Base-by-base conservation (phyloP, 1,284 basidiomycete genomes). In the Filobasidium uniguttulatum region DNA sequence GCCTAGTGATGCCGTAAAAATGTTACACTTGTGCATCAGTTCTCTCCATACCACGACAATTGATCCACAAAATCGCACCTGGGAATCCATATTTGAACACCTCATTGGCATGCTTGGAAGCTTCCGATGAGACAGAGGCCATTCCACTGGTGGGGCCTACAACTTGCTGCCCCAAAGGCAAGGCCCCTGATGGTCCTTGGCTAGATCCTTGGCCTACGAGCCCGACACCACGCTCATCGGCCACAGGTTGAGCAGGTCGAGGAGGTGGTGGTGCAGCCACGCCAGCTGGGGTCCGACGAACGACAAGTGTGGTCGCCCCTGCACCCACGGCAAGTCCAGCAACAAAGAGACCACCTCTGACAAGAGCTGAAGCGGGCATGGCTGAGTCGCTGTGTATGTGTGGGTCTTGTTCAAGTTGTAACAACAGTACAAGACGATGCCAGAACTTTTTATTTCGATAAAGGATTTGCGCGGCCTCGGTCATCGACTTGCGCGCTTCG, bases 31-130 rank as follows among this genome's bases (percentile, higher is more conserved):
- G 51, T n/a, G 25, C 45, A 31, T 7, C 9, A n/a, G 19, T 14
- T 43, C 12, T 23, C 29, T 36, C 33, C 15, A 30, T 17, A 36
- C 14, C 17, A 5, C 19, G 45, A 41, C 30, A 29, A 23, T 43
- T 19, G 23, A 30, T 15, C 30, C 44, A 36, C 10, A 43, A 22
- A 10, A 23, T 70, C 71, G 54, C 51, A 82, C 82, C 83, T 59
- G 83, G 84, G 63, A 83, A 75, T 3, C 83, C 83, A 60, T 84
- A 80, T 60, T 79, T 83, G 54, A 85, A 66, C 0, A 79, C 58
- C 57, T 60, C 56, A 56, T 64, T 62, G 17, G 70, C 63, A 40
- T 66, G 60, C 17, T 63, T 63, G n/a, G 15, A 17, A 4, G 25
- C n/a, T n/a, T n/a, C n/a, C n/a, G n/a, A n/a, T n/a, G n/a, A n/a